Conservation (phyloP, 179 eudicot species). For the Nepenthes alata region DNA sequence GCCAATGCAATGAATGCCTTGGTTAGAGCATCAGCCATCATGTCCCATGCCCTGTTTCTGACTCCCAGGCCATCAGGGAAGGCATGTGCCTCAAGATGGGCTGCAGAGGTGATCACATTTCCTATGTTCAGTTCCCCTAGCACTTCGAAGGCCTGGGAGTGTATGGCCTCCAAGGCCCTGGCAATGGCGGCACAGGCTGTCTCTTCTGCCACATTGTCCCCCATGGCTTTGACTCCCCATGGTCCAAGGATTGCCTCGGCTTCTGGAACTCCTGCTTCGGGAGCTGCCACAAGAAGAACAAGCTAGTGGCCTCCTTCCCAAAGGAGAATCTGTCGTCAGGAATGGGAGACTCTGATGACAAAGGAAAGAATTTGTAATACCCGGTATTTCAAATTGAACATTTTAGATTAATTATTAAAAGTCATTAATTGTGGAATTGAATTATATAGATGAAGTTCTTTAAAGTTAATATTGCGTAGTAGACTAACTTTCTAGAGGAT, state of each 20-base stretch:
- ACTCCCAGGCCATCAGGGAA: slow-evolving; percentile 8
- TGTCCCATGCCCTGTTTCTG: slow-evolving; percentile 5
- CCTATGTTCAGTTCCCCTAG: slow-evolving; percentile 9
- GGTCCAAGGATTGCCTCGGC: slow-evolving; percentile 1
- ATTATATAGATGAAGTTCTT: too few species aligned
- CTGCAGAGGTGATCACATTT: slow-evolving; percentile 7
- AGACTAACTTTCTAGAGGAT: too few species aligned
- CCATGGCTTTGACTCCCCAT: slow-evolving; percentile 6
- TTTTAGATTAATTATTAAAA: too few species aligned
- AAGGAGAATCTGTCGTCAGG: slow-evolving; percentile 5
- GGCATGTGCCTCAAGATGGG: slow-evolving; percentile 14
- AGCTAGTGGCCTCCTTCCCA: background rate
- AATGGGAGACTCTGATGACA: slow-evolving; percentile 3
- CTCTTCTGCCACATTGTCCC: slow-evolving; percentile 7
- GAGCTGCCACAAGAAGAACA: background rate
- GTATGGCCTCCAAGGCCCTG: slow-evolving; percentile 9
- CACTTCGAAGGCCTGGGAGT: slow-evolving; percentile 8
- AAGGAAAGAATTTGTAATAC: too few species aligned
- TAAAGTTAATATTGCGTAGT: too few species aligned
- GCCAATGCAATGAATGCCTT: slow-evolving; percentile 9
- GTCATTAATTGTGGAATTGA: too few species aligned
- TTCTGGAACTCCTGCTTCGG: background rate
- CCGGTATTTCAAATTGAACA: too few species aligned
- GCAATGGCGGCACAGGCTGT: slow-evolving; percentile 6
- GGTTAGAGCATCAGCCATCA: slow-evolving; percentile 7